These are phyloP conservation scores for Talaromyces liani DNA, from an alignment of 495 filamentous ascomycete species.

Conservation along the genomic window DNA sequence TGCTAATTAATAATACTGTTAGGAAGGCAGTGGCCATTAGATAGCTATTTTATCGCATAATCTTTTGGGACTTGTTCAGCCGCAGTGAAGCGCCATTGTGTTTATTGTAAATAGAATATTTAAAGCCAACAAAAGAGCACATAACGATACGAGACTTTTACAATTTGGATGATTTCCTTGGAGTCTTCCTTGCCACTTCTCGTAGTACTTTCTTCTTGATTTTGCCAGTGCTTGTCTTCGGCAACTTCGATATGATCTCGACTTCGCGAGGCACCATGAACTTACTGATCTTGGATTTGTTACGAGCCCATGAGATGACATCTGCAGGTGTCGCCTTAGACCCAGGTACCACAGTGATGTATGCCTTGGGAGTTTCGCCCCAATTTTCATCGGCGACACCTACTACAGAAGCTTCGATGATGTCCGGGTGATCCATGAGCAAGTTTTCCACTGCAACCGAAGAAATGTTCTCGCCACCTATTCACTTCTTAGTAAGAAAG, in stretches of 20 bases:
- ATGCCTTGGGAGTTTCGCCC: constrained; percentile 87
- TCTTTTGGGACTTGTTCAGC: too few relatives aligned
- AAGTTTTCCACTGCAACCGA: constrained; percentile 86
- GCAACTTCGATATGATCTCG: constrained; percentile 76
- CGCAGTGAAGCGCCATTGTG: too few relatives aligned
- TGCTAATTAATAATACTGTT: too few relatives aligned
- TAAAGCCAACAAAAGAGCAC: background rate
- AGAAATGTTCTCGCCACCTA: constrained; percentile 95
- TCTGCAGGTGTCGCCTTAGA: constrained; percentile 55
- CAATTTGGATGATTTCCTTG: background rate
- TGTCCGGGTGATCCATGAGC: constrained; percentile 77
- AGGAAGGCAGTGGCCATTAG: too few relatives aligned
- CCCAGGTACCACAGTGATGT: constrained; percentile 67
- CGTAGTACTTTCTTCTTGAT: constrained; percentile 89
- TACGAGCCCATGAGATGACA: constrained; percentile 82
- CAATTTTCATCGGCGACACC: constrained; percentile 82
- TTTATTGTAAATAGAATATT: background rate
- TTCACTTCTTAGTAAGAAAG: background rate
- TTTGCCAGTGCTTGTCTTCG: constrained; percentile 96
- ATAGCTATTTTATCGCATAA: too few relatives aligned
- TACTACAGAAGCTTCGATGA: constrained; percentile 87
- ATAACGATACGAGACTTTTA: background rate
- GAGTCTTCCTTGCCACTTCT: constrained; percentile 58
- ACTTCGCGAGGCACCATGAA: constrained; percentile 97
- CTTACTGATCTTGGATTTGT: constrained; percentile 67